A percentile compares a stretch with the other conserved stretches of the same genome.
These are phyloP conservation scores for Gossypium trilobum DNA, from an alignment of 441 rosid genomes.

Conservation along the genomic window DNA sequence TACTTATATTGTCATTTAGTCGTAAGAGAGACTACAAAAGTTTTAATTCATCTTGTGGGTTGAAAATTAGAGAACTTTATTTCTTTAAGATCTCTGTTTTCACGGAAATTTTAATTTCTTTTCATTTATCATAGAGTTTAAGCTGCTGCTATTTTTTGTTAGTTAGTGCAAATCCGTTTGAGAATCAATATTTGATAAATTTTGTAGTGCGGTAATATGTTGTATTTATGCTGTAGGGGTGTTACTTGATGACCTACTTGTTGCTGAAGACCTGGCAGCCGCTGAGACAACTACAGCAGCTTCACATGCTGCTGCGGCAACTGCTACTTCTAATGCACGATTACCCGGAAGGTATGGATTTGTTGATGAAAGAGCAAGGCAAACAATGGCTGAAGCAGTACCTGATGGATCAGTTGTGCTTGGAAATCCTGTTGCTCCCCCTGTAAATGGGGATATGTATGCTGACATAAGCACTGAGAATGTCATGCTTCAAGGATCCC, in stretches of 20 bases:
- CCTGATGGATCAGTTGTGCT: constrained; percentile 85
- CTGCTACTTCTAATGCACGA: constrained; percentile 59
- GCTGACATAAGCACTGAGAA: constrained; percentile 93
- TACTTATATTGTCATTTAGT: background rate
- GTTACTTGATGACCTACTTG: constrained; percentile 91
- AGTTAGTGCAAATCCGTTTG: background rate
- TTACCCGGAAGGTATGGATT: constrained; percentile 67
- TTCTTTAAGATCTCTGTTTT: background rate
- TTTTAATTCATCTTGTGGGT: background rate
- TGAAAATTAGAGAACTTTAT: background rate
- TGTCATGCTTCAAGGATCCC: constrained; percentile 63
- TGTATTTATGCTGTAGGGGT: constrained; percentile 48
- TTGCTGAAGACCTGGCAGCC: constrained; percentile 84
- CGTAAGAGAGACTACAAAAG: background rate
- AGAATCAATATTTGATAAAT: background rate
- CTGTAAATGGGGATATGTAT: constrained; percentile 79
- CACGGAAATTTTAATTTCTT: background rate
- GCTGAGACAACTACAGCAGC: constrained; percentile 85
- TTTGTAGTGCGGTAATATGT: constrained; percentile 10
- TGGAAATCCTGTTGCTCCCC: constrained; percentile 90
- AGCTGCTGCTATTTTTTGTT: background rate
- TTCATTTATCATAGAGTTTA: background rate
- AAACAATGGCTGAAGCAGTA: constrained; percentile 45
- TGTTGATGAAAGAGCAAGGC: constrained; percentile 68
- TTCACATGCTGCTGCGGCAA: constrained; percentile 84